Base-by-base conservation (phyloP, 2,329 filamentous ascomycete genomes). In the Emericellopsis atlantica region DNA sequence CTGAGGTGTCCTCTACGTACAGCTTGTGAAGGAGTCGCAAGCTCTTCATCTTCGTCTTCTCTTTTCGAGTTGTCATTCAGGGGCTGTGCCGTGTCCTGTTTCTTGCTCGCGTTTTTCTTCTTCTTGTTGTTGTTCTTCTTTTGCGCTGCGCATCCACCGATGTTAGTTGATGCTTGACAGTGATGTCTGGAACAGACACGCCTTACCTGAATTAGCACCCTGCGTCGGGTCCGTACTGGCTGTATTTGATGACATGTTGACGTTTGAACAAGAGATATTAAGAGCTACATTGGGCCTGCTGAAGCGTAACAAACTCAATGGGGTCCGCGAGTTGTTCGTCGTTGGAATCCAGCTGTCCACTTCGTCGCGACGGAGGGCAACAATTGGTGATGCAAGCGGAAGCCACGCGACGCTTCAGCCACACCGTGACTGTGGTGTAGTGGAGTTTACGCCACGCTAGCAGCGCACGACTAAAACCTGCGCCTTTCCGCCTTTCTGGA, bases 111-210 rank as follows among this genome's bases (percentile, higher is more conserved):
- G 49, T 68, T 72, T 65, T 72, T 75, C 63, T 74, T 77, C 60
- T 75, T 77, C 51, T 70, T 76, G 51, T 67, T 70, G 54, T 67
- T 70, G 62, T 72, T 76, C 61, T 74, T 76, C 59, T 70, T 73
- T 39, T 65, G 51, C 50, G 60, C 64, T 65, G 53, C 44, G 49
- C 6, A 29, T 29, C 26, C 8, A 29, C 26, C 26, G 12, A 12
- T 29, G 6, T 29, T 29, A 29, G 26, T 12, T 29, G 6, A 12
- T 29, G 26, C 29, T 40, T 12, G 10, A 22, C 9, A 26, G 23
- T 4, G 26, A 29, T 29, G 9, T 29, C 26, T 12, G 18, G 26
- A 29, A 29, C 12, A 9, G 26, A 7, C 8, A 29, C 47, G 48
- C 54, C 60, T 48, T 45, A 64, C 60, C 56, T 51, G 57, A 51